phyloP scores from a whole-genome alignment of 495 filamentous ascomycete species.

The Penicillium waksmanii region DNA sequence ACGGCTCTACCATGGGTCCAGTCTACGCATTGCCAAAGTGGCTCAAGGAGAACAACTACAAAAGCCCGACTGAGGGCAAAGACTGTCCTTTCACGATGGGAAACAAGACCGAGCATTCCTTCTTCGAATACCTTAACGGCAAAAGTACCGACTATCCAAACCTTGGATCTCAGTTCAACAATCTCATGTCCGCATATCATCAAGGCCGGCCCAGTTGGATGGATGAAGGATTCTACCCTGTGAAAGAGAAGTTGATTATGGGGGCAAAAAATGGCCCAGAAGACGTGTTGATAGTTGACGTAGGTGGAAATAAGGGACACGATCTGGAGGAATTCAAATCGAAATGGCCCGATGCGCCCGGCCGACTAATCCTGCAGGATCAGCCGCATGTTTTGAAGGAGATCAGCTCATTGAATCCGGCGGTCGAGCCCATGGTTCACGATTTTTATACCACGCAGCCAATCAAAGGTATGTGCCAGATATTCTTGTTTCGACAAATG shows the following conservation, averaged over 20 bases:
- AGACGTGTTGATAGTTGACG: slow-evolving; percentile 37
- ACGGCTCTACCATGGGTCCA: slow-evolving; percentile 11
- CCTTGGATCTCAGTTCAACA: slow-evolving; percentile 39
- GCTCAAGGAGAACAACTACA: slow-evolving; percentile 29
- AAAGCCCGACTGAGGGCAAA: slow-evolving; percentile 27
- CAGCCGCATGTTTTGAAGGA: slow-evolving; percentile 25
- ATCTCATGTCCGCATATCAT: slow-evolving; percentile 50
- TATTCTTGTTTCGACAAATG: not conserved
- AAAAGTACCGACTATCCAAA: slow-evolving; percentile 22
- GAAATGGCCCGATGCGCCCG: slow-evolving; percentile 32
- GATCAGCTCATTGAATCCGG: slow-evolving; percentile 14
- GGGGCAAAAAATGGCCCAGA: slow-evolving; percentile 7
- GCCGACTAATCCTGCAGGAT: slow-evolving; percentile 41
- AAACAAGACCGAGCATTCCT: not conserved
- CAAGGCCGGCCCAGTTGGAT: slow-evolving; percentile 28
- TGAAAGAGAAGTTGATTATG: not conserved
- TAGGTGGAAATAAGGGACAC: slow-evolving; percentile 42
- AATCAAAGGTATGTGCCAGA: slow-evolving; percentile 44
- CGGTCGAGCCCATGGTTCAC: slow-evolving; percentile 46
- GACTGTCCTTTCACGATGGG: slow-evolving; percentile 31
- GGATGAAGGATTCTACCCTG: not conserved
- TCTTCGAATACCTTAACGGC: slow-evolving; percentile 14
- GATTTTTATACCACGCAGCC: slow-evolving; percentile 54
- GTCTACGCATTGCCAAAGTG: slow-evolving; percentile 20
- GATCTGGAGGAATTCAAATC: slow-evolving; percentile 35